Conservation (phyloP, 768 basidiomycete genomes). For the Dentipellis fragilis region DNA sequence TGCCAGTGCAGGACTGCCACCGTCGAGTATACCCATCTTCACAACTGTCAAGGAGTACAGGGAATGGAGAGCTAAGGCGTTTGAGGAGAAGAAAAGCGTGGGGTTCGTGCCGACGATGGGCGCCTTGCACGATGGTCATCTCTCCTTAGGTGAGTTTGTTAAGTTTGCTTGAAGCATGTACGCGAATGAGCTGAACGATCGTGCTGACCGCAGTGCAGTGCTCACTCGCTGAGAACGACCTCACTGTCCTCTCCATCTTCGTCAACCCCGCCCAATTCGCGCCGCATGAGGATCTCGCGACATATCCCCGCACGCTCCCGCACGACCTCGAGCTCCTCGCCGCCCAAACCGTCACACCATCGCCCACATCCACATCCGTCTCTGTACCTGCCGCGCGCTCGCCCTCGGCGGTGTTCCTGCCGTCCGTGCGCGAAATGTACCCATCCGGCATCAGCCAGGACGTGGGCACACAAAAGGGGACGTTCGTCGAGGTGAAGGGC, state of each 20-base stretch:
- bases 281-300: constrained; percentile 84
- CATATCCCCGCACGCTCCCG: constrained; percentile 84
- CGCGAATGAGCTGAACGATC: too few species aligned
- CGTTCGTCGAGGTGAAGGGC: constrained; percentile 89
- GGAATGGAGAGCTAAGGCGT: constrained; percentile 64
- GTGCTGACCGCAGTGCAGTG: constrained; percentile 44
- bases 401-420: constrained; percentile 70
- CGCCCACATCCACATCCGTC: constrained; percentile 6
- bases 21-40: constrained; percentile 36
- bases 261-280: constrained; percentile 98
- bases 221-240: constrained; percentile 69
- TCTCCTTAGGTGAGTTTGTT: constrained; percentile 64
- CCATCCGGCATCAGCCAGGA: constrained; percentile 85
- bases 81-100: constrained; percentile 51
- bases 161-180: neutral
- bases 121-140: constrained; percentile 88
- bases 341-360: constrained; percentile 19
- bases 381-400: constrained; percentile 20
- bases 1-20: constrained; percentile 13
- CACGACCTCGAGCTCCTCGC: constrained; percentile 58
- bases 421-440: constrained; percentile 78
- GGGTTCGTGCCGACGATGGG: constrained; percentile 99
- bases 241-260: constrained; percentile 91
- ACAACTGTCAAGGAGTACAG: constrained; percentile 53
- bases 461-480: constrained; percentile 64